Evolutionary conservation across 129 eudicot genomes (phyloP), one percentile per base, ranked within the genome.

Genomic region (Flaveria linearis): DNA sequence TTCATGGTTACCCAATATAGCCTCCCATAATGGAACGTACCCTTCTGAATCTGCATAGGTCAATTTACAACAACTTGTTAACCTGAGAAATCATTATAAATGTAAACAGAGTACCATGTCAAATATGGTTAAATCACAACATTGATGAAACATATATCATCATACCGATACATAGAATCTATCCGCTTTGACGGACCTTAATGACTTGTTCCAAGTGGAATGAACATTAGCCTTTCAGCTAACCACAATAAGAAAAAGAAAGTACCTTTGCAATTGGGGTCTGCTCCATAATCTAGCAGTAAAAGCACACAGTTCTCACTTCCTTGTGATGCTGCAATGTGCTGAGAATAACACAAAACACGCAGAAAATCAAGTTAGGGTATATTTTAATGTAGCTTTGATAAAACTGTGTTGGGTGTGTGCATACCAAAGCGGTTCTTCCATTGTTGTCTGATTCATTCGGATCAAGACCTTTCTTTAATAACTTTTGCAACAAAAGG

Each of bases 311-410:
- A 95, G 62, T 95, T 87, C 26, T 87, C 89, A 52, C 75, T 83
- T 83, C 99, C 99, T 82, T 91, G 82, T 39, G 99, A 83, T 4
- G 99, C 97, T 17, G 99, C 97, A 69, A 95, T 86, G 66, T 95
- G 99, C 99, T 95, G 92, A 68, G 30, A 72, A 73, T 17, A 73
- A 66, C 61, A 72, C 4, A 15, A 18, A 68, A 55, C 30, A 47
- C 25, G 26, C 1, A 63, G 20, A 14, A 79, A 11, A 5, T 18
- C 20, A 5, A 18, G 43, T 28, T 13, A 12, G 22, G 45, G 9
- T 39, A 28, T 36, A 49, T 8, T 3, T 13, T 28, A 49, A 50
- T 2, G 7, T 10, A 3, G 56, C 55, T 16, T 20, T 47, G 43
- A 49, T 64, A 47, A 16, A 66, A 14, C 20, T 57, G 70, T 20